Conservation (phyloP, 768 basidiomycete genomes). For the Goffeauzyma gilvescens region DNA sequence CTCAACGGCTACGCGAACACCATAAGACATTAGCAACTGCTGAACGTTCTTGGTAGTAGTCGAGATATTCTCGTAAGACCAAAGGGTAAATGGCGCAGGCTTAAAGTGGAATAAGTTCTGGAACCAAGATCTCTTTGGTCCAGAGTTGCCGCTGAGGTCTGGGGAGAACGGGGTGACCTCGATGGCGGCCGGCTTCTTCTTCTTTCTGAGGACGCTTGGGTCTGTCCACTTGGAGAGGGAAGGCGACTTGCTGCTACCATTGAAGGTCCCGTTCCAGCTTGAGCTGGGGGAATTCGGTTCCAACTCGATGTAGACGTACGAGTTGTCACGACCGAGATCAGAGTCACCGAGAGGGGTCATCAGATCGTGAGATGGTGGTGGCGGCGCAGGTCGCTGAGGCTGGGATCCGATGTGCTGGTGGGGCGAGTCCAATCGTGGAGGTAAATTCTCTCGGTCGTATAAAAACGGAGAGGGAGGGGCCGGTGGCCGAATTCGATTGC, state of each 20-base stretch:
- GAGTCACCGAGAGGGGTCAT: too few relatives aligned
- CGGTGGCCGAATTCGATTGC: too few relatives aligned
- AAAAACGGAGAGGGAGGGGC: too few relatives aligned
- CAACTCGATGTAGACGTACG: slow-evolving; percentile 25
- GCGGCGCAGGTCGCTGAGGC: too few relatives aligned
- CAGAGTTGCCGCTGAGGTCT: slow-evolving; percentile 11
- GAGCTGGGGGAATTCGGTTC: slow-evolving; percentile 11
- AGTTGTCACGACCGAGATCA: slow-evolving; percentile 18
- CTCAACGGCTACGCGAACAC: slow-evolving; percentile 48
- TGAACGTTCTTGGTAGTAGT: slow-evolving; percentile 57
- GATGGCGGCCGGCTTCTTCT: slow-evolving; percentile 14
- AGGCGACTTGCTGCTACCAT: slow-evolving; percentile 11
- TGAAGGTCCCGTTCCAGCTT: slow-evolving; percentile 15
- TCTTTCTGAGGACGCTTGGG: slow-evolving; percentile 17
- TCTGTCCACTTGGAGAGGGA: slow-evolving; percentile 13
- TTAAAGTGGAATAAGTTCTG: slow-evolving; percentile 74
- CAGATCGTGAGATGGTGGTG: too few relatives aligned
- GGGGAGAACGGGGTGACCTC: slow-evolving; percentile 21
- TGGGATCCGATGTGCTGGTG: neutral
- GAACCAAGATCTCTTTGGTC: slow-evolving; percentile 59
- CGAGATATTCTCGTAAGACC: slow-evolving; percentile 35
- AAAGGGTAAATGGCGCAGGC: slow-evolving; percentile 36
- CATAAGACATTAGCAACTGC: slow-evolving; percentile 50
- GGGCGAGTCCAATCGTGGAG: neutral
- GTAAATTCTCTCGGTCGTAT: neutral